Evolutionary conservation across 768 basidiomycete species (phyloP), one percentile per base, ranked within the genome.

Genomic region (Brasilioporus rufonigricans): DNA sequence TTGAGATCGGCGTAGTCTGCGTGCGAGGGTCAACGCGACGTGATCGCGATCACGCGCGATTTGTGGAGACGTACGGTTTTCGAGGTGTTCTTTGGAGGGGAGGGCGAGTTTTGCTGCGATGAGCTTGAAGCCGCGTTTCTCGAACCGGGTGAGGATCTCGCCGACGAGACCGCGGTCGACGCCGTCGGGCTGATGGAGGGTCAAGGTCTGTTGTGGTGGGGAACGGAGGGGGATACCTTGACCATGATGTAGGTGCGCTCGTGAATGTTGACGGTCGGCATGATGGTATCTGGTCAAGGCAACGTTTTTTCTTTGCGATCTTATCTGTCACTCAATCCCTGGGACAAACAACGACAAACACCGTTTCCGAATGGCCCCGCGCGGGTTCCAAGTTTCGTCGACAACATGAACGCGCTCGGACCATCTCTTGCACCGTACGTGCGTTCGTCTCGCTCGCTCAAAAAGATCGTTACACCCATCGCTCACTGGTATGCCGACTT

Each of bases 191-290:
- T 97, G 66, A n/a, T 18, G 57, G n/a, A 19, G 13, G 10, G 18
- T 38, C 4, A 32, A 19, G 19, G 14, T 14, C 12, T 31, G 23
- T 14, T 18, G 12, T n/a, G 29, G 11, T 3, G 19, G 1, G 21
- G 26, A 12, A 4, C 19, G 13, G 41, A 16, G 4, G 1, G 2
- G 29, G 10, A 38, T 56, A 87, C 92, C 93, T 98, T 99, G 87
- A 98, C 83, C 96, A 98, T 98, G 81, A 98, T 98, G 80, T 96
- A 98, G 74, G 95, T 96, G 74, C 92, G 93, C 73, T 98, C 94
- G 50, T 61, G 66, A 71, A 75, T 74, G 56, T 65, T 65, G 41
- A 16, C 44, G 14, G 1, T 26, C 44, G 55, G 51, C 55, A 59
- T 73, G 60, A 62, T 67, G 63, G 61, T 64, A 63, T 62, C 69